These are phyloP conservation scores for Gymnopus androsaceus DNA, from an alignment of 1,284 basidiomycete species.

Conservation along the genomic window DNA sequence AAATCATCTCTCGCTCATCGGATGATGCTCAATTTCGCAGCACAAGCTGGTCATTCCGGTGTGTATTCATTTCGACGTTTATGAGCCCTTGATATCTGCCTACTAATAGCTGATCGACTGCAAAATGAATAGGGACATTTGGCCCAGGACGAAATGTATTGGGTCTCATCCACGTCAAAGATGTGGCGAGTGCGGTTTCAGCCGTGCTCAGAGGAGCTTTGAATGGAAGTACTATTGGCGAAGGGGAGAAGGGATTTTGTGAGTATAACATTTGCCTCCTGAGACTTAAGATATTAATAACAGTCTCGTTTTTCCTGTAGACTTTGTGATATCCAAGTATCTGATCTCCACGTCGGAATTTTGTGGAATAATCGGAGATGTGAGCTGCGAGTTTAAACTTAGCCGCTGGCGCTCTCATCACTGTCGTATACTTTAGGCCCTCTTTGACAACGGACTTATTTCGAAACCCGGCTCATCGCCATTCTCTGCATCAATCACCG, in stretches of 20 bases:
- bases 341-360: neutral
- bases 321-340: conserved; percentile 7
- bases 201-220: conserved; percentile 4
- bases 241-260: conserved; percentile 10
- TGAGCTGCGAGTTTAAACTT: neutral
- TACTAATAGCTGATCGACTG: neutral
- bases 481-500: neutral
- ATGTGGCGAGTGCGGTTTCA: conserved; percentile 5
- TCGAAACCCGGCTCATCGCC: neutral
- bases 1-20: conserved; percentile 7
- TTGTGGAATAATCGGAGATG: conserved; percentile 1
- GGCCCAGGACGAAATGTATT: conserved; percentile 7
- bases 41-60: conserved; percentile 5
- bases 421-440: neutral
- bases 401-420: neutral
- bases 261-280: neutral
- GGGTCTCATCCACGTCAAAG: conserved; percentile 6
- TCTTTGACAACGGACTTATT: neutral
- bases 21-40: neutral
- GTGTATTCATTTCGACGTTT: neutral
- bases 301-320: neutral
- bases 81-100: no score
- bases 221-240: neutral
- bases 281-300: neutral
- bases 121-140: neutral